These are phyloP conservation scores for Chalciporus pseudorubinellus DNA, from an alignment of 768 basidiomycete genomes.

Conservation along the genomic window DNA sequence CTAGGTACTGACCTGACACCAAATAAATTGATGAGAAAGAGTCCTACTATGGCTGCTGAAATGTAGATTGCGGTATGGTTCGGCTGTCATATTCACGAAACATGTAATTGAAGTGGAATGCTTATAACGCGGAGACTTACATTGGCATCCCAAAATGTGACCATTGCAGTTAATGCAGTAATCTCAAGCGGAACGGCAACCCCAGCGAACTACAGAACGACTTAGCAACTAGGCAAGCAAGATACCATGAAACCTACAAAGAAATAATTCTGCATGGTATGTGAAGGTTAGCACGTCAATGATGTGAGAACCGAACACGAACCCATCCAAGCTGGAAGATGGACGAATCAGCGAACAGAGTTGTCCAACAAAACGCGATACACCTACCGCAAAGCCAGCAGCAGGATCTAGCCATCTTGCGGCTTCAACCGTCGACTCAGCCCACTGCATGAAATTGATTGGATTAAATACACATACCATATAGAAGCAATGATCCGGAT, in stretches of 20 bases:
- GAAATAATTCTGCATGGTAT: conserved; percentile 31
- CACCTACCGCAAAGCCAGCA: conserved; percentile 29
- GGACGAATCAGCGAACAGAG: neutral
- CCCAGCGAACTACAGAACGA: conserved; percentile 9
- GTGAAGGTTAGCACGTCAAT: conserved; percentile 2
- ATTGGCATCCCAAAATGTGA: conserved; percentile 48
- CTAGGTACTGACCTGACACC: conserved; percentile 44
- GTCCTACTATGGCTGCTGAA: conserved; percentile 36
- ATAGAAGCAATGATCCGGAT: conserved; percentile 29
- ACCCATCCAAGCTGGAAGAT: conserved; percentile 25
- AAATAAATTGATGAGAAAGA: conserved; percentile 44
- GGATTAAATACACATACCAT: conserved; percentile 14
- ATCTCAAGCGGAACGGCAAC: conserved; percentile 51
- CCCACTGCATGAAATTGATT: neutral
- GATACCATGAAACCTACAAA: conserved; percentile 19
- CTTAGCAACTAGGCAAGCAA: neutral
- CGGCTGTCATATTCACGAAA: conserved; percentile 25
- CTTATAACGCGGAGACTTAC: conserved; percentile 3
- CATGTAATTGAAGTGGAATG: neutral
- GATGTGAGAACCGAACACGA: neutral
- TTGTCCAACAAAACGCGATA: neutral
- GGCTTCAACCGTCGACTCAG: conserved; percentile 12
- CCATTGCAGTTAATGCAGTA: conserved; percentile 47
- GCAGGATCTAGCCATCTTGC: conserved; percentile 35
- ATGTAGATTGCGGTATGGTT: conserved; percentile 42